Conservation (phyloP, 805 yeast species). For the Metschnikowia chrysomelidarum region DNA sequence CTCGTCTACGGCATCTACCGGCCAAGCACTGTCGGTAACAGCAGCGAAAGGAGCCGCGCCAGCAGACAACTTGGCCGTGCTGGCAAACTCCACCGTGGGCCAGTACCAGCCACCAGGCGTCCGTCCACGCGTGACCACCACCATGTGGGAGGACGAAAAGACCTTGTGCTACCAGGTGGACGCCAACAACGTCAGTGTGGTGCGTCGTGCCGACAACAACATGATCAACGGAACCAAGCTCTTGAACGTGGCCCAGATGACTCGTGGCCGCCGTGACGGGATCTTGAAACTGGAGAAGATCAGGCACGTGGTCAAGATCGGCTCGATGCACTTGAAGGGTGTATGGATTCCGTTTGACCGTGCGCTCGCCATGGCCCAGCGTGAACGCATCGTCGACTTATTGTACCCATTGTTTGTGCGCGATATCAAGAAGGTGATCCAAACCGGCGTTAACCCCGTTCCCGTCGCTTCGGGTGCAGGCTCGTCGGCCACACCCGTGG, state of each 20-base stretch:
- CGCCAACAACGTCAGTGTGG: slow-evolving; percentile 76
- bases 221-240: slow-evolving; percentile 85
- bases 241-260: slow-evolving; percentile 81
- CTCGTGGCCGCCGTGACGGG: slow-evolving; percentile 85
- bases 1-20: slow-evolving; percentile 16
- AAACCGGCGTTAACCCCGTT: slow-evolving; percentile 43
- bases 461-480: slow-evolving; percentile 12
- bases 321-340: slow-evolving; percentile 85
- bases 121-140: slow-evolving; percentile 71
- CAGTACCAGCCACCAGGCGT: slow-evolving; percentile 47
- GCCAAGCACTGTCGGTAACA: slow-evolving; percentile 13
- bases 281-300: slow-evolving; percentile 73
- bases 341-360: slow-evolving; percentile 89
- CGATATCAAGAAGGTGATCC: slow-evolving; percentile 61
- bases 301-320: slow-evolving; percentile 80
- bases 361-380: slow-evolving; percentile 77
- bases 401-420: slow-evolving; percentile 46
- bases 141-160: slow-evolving; percentile 90
- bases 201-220: slow-evolving; percentile 79
- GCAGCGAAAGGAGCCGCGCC: slow-evolving; percentile 15
- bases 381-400: slow-evolving; percentile 55
- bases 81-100: slow-evolving; percentile 35
- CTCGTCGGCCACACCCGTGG: slow-evolving; percentile 5
- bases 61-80: slow-evolving; percentile 16
- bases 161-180: slow-evolving; percentile 84